phyloP scores from a whole-genome alignment of 2,329 filamentous ascomycete species.

The Trematosphaeria pertusa region DNA sequence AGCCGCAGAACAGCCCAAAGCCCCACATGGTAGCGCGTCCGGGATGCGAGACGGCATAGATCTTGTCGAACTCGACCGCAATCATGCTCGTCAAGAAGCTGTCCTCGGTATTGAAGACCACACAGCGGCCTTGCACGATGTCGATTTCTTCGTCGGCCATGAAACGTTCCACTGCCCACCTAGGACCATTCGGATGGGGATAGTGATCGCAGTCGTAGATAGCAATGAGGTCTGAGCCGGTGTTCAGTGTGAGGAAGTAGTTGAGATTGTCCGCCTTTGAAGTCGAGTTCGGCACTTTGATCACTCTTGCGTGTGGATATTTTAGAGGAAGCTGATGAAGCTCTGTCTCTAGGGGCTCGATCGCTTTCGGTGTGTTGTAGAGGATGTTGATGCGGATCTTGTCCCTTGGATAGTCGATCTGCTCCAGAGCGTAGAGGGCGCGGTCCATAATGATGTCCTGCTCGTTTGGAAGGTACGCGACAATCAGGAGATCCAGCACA shows the following conservation, averaged over 20 bases:
- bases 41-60: constrained; percentile 60
- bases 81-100: constrained; percentile 56
- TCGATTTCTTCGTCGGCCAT: constrained; percentile 51
- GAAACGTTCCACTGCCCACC: constrained; percentile 59
- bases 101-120: constrained; percentile 56
- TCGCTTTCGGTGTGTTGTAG: constrained; percentile 57
- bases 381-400: constrained; percentile 57
- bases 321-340: constrained; percentile 47
- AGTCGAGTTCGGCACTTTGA: constrained; percentile 57
- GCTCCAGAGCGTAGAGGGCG: constrained; percentile 54
- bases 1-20: constrained; percentile 59
- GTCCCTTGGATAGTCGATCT: constrained; percentile 55
- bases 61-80: constrained; percentile 60
- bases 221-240: constrained; percentile 54
- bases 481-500: constrained; percentile 56
- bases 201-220: constrained; percentile 61
- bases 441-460: constrained; percentile 59
- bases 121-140: constrained; percentile 59
- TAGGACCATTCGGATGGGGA: constrained; percentile 56
- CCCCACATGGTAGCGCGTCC: constrained; percentile 56
- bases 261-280: constrained; percentile 61
- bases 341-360: constrained; percentile 55
- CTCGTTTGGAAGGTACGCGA: constrained; percentile 60
- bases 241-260: constrained; percentile 55
- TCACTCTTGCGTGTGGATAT: constrained; percentile 52